Conservation (phyloP, 352 stramenopile species). For the Phytophthora lateralis region DNA sequence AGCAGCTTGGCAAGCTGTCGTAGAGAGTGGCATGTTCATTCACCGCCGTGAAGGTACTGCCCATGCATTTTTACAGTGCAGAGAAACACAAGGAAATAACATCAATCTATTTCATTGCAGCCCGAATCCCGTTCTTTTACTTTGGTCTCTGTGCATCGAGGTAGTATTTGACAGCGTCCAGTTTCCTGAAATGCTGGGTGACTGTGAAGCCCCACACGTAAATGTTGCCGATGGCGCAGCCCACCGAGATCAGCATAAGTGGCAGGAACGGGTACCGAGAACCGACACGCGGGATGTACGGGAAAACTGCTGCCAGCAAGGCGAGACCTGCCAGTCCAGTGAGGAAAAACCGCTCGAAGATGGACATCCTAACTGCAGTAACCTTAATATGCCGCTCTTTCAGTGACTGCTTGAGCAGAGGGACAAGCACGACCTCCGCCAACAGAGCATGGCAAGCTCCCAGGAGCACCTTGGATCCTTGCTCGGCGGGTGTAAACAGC, state of each 20-base stretch:
- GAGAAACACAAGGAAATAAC: conserved; percentile 24
- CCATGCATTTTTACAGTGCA: conserved; percentile 26
- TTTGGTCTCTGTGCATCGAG: conserved; percentile 42
- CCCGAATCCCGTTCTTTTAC: conserved; percentile 1
- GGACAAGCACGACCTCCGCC: conserved; percentile 64
- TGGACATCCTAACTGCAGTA: conserved; percentile 57
- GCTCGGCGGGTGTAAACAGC: conserved; percentile 82
- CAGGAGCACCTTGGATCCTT: conserved; percentile 78
- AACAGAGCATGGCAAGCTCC: conserved; percentile 63
- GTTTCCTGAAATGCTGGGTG: conserved; percentile 69
- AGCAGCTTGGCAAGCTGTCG: conserved; percentile 78
- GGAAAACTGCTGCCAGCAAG: conserved; percentile 53
- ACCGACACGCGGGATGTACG: conserved; percentile 54
- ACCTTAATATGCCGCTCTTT: conserved; percentile 74
- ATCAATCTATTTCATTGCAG: conserved; percentile 28
- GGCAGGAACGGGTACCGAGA: conserved; percentile 72
- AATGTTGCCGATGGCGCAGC: conserved; percentile 72
- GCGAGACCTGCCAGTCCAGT: conserved; percentile 41
- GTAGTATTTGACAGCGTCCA: conserved; percentile 74
- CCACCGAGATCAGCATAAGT: conserved; percentile 80
- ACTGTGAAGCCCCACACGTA: conserved; percentile 78
- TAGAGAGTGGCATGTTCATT: conserved; percentile 32
- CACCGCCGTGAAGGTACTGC: conserved; percentile 5
- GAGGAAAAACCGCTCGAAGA: conserved; percentile 65
- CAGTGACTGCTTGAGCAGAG: conserved; percentile 72